phyloP scores from a whole-genome alignment of 768 basidiomycete genomes.

The Boletus rubropictus region DNA sequence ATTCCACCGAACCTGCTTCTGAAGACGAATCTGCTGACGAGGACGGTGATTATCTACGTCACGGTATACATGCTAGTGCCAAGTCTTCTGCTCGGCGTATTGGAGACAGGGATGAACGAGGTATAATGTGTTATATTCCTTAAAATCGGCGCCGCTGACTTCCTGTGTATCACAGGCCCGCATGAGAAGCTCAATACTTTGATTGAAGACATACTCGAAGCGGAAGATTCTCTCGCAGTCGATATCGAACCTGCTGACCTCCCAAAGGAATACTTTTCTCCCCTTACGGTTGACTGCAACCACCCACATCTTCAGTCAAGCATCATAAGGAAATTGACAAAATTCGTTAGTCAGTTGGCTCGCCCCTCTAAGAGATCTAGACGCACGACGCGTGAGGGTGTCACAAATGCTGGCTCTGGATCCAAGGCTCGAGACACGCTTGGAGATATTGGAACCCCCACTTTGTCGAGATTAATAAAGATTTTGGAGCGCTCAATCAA shows the following conservation, averaged over 20 bases:
- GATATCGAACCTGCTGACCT: constrained; percentile 49
- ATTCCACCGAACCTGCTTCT: constrained; percentile 41
- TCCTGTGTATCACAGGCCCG: constrained; percentile 38
- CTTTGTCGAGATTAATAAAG: constrained; percentile 64
- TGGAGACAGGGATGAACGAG: constrained; percentile 73
- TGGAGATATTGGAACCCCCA: constrained; percentile 58
- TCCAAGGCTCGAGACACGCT: constrained; percentile 53
- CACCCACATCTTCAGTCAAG: constrained; percentile 55
- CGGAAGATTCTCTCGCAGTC: constrained; percentile 64
- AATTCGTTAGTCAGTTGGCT: constrained; percentile 60
- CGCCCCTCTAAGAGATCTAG: constrained; percentile 65
- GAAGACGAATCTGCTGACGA: constrained; percentile 52
- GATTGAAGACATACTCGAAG: constrained; percentile 81
- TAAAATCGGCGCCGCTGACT: neutral
- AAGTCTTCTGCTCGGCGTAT: constrained; percentile 54
- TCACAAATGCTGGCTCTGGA: constrained; percentile 27
- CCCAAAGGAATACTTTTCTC: constrained; percentile 59
- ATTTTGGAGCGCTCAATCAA: constrained; percentile 75
- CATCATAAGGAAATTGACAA: constrained; percentile 62
- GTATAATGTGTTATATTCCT: constrained; percentile 30
- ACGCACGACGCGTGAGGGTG: constrained; percentile 37
- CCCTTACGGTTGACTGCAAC: constrained; percentile 49
- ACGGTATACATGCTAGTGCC: constrained; percentile 28
- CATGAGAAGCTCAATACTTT: constrained; percentile 71
- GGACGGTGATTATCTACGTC: constrained; percentile 28